Base-by-base conservation (phyloP, 2,329 filamentous ascomycete species). In the Zasmidium angulare region DNA sequence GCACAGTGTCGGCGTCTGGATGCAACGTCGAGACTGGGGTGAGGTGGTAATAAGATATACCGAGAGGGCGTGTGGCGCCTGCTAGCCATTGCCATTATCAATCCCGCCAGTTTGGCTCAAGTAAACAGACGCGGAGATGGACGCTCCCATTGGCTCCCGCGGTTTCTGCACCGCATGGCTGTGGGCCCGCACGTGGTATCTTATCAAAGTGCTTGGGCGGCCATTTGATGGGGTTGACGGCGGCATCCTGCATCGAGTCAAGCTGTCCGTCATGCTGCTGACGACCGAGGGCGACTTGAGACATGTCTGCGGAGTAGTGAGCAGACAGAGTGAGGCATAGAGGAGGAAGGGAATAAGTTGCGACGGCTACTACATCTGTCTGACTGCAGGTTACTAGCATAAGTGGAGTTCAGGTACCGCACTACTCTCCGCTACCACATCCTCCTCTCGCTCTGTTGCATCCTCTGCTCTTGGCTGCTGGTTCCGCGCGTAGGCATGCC, bases 1-100 rank as follows among this genome's bases (percentile, higher is more conserved):
- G 36, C 14, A 4, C n/a, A 10, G 36, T 43, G 12, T 19, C n/a
- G 36, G 12, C n/a, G 36, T 14, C 11, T 43, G 36, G 14, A 43
- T 43, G 36, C 36, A 43, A 43, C 36, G 36, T 43, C 36, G 36
- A 43, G 36, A 43, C 36, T 43, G 36, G 46, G 48, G 48, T 50
- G 48, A 50, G 22, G 48, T 50, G 23, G 48, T 50, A 46, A 24
- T 23, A 53, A 46, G 26, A 53, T 53, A 52, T 53, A 20, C 21
- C 29, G 29, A 21, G 29, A 24, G 20, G 51, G n/a, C 19, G 31
- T 31, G 26, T 53, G 51, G 31, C 23, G 49, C 23, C 17, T 21
- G 43, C 43, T n/a, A 46, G 43, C 17, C 26, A 22, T 46, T 53
- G n/a, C 20, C 51, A 53, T 46, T 46, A 53, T 36, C 51, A 46